Conservation (phyloP, 768 basidiomycete genomes). For the Macrocybe gigantea region DNA sequence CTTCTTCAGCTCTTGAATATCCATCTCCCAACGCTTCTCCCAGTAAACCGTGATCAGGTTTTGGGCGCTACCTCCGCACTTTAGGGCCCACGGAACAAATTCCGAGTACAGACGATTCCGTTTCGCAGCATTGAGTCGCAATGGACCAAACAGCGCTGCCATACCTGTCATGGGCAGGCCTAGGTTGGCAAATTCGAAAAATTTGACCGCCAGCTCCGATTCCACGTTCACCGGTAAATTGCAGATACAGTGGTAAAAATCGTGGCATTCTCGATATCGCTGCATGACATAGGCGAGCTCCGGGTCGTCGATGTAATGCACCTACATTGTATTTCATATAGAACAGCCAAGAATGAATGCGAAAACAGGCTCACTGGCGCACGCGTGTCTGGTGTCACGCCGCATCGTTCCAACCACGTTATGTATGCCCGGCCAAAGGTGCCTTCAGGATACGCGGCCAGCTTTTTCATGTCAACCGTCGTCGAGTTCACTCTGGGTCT, state of each 20-base stretch:
- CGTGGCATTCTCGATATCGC: conserved; percentile 96
- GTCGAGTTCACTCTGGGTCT: conserved; percentile 75
- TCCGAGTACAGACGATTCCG: conserved; percentile 62
- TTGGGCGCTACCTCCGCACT: conserved; percentile 67
- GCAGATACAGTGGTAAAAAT: conserved; percentile 92
- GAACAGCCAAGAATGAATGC: background rate
- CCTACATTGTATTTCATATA: conserved; percentile 39
- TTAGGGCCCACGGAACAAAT: conserved; percentile 90
- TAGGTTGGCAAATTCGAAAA: conserved; percentile 90
- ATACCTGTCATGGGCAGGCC: conserved; percentile 84
- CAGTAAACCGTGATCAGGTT: conserved; percentile 90
- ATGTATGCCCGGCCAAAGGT: conserved; percentile 85
- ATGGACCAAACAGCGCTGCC: conserved; percentile 72
- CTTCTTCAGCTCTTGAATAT: conserved; percentile 73
- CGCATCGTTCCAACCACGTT: conserved; percentile 84
- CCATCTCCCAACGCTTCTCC: conserved; percentile 90
- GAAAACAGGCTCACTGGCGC: conserved; percentile 56
- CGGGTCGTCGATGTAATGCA: conserved; percentile 90
- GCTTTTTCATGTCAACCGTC: conserved; percentile 65
- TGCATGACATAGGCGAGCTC: conserved; percentile 98
- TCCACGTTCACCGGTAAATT: conserved; percentile 85
- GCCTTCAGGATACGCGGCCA: conserved; percentile 66
- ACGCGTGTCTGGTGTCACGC: conserved; percentile 90
- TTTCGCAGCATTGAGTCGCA: conserved; percentile 58
- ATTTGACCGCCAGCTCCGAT: conserved; percentile 91